These are phyloP conservation scores for Talaromyces verruculosus DNA, from an alignment of 2,329 filamentous ascomycete species.

Conservation along the genomic window DNA sequence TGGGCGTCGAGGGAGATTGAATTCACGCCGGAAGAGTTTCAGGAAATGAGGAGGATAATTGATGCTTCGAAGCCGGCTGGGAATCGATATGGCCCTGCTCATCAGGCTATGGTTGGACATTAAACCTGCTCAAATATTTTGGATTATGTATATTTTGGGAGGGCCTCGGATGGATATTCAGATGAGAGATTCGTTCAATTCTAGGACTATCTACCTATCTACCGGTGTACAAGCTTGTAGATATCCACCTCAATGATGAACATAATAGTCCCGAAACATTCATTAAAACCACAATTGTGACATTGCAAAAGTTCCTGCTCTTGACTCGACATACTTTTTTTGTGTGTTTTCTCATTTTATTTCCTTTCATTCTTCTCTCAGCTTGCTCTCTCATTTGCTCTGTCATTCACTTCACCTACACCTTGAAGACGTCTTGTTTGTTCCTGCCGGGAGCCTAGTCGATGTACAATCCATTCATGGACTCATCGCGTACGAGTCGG, in stretches of 20 bases:
- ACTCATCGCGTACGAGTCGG: background rate
- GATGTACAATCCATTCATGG: background rate
- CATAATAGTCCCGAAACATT: background rate
- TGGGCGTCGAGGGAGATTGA: conserved; percentile 40
- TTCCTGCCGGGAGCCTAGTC: background rate
- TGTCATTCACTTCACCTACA: background rate
- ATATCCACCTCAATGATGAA: conserved; percentile 7
- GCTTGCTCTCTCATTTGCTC: background rate
- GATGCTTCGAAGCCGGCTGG: conserved; percentile 41
- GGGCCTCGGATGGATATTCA: background rate
- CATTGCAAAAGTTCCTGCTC: background rate
- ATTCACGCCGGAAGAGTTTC: conserved; percentile 40
- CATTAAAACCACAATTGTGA: background rate
- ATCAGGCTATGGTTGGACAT: conserved; percentile 10
- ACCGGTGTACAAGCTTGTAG: background rate
- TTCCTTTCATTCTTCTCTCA: background rate
- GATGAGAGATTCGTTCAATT: background rate
- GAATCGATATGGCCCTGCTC: conserved; percentile 32
- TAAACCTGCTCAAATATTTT: background rate
- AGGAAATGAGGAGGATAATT: conserved; percentile 43
- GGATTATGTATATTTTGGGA: background rate
- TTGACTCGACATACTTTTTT: conserved; percentile 8
- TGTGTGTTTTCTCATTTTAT: background rate
- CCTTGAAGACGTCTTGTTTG: background rate
- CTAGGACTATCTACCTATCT: background rate